Percentiles rank a stretch among this genome's conserved stretches.
Evolutionary conservation across 306 rosid species (phyloP).

Genomic region (Dryas drummondii): DNA sequence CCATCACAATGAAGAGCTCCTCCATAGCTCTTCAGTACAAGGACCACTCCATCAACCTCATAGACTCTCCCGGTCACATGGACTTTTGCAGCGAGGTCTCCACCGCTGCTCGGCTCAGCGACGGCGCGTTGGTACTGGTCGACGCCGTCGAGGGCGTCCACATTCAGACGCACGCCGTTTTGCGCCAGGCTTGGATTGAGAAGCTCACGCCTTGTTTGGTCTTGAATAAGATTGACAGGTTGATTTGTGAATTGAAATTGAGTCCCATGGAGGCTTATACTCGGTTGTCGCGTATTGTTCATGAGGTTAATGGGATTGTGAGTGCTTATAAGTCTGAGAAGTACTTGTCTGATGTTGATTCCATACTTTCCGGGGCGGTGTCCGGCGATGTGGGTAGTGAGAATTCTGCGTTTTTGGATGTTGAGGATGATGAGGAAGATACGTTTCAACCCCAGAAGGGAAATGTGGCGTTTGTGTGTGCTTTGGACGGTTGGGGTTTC

Average conservation of each 20-base stretch:
- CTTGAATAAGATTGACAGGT: slow-evolving; percentile 80
- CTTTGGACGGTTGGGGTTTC: slow-evolving; percentile 92
- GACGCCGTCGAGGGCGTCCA: slow-evolving; percentile 94
- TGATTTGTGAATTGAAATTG: slow-evolving; percentile 66
- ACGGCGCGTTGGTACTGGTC: slow-evolving; percentile 79
- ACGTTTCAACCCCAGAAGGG: slow-evolving; percentile 84
- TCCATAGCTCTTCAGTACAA: slow-evolving; percentile 54
- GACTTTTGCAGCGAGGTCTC: slow-evolving; percentile 95
- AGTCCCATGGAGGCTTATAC: slow-evolving; percentile 74
- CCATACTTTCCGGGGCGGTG: slow-evolving; percentile 53
- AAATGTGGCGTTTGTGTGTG: slow-evolving; percentile 82
- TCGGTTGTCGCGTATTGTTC: slow-evolving; percentile 59
- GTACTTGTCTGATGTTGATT: slow-evolving; percentile 73
- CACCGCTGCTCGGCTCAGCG: slow-evolving; percentile 83
- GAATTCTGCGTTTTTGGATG: slow-evolving; percentile 23
- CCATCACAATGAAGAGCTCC: slow-evolving; percentile 92
- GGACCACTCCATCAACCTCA: slow-evolving; percentile 60
- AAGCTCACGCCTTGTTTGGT: slow-evolving; percentile 76
- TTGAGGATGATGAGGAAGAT: slow-evolving; percentile 77
- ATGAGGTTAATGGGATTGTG: slow-evolving; percentile 81
- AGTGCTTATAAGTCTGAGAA: slow-evolving; percentile 77
- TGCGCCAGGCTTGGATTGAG: slow-evolving; percentile 94
- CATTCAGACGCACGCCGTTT: slow-evolving; percentile 86
- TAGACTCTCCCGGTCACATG: slow-evolving; percentile 91
- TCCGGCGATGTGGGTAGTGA: slow-evolving; percentile 32